Evolutionary conservation across 306 rosid genomes (phyloP), one percentile per base, ranked within the genome.

Genomic region (Psophocarpus tetragonolobus): DNA sequence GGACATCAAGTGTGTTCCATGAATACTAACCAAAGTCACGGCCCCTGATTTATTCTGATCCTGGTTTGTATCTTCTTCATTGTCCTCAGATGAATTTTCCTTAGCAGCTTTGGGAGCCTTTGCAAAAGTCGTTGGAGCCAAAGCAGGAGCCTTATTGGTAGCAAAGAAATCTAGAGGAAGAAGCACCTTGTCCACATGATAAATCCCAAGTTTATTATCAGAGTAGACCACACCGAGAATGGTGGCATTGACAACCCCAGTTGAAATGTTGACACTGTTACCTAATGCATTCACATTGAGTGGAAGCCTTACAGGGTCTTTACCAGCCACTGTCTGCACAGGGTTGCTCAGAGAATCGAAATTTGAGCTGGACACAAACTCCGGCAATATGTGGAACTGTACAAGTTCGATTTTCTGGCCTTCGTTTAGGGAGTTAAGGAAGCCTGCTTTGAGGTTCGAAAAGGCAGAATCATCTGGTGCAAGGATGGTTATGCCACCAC

Each of bases 241-340:
- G 1, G 91, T 63, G 4, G 94, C 85, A 67, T 90, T 89, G 71
- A 87, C 92, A 0, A 87, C 74, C 5, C 92, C 93, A 1, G 91
- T 87, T 2, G 88, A 84, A 9, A 91, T 79, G 60, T 84, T 87
- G 2, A 87, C 93, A 10, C 81, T 75, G 76, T 66, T 83, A 6
- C 93, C 88, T 8, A 82, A 66, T 0, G 88, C 84, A 13, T 82
- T 83, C 41, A 87, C 80, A n/a, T 87, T 85, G 6, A 87, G 42
- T 1, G 87, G 89, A 32, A 72, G 7, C 60, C 73, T 72, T 13
- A 8, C 0, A 0, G 79, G 83, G 67, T 71, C 63, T 21, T 50
- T 68, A 0, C 79, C 74, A 2, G 79, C 83, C 14, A 80, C 39
- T 0, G 79, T 70, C 80, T 63, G 85, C 80, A 63, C 85, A 10